These are phyloP conservation scores for Erodium maritimum DNA, from an alignment of 345 rosid genomes.

Conservation along the genomic window DNA sequence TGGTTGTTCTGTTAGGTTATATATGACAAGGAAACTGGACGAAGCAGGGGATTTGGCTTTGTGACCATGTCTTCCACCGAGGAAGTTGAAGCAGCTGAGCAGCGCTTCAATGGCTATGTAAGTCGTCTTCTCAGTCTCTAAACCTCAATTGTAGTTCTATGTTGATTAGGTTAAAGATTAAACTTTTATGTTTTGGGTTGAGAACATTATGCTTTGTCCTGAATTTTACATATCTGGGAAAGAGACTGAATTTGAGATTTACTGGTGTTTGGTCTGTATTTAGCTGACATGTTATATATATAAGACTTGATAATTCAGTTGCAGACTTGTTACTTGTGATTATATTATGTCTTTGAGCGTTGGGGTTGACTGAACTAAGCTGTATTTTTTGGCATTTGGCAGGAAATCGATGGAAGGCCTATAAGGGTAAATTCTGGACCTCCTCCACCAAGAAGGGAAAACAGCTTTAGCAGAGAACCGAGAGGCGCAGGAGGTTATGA, in stretches of 20 bases:
- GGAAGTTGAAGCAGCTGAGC: slow-evolving; percentile 27
- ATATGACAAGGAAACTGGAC: neutral
- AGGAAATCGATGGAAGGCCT: slow-evolving; percentile 87
- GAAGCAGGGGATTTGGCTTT: slow-evolving; percentile 3
- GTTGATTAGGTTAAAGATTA: no score
- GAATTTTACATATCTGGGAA: no score
- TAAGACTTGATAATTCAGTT: no score
- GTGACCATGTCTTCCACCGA: slow-evolving; percentile 42
- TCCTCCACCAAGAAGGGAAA: slow-evolving; percentile 56
- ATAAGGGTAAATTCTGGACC: slow-evolving; percentile 87
- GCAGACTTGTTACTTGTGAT: no score
- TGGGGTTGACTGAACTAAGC: no score
- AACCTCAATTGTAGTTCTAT: no score
- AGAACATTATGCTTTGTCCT: no score
- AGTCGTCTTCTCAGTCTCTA: slow-evolving; percentile 1
- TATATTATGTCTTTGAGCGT: no score
- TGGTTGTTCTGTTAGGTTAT: neutral
- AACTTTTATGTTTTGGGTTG: no score
- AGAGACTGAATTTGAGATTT: no score
- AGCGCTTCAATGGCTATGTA: neutral
- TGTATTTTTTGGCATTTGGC: slow-evolving; percentile 12
- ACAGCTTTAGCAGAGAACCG: slow-evolving; percentile 14
- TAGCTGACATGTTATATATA: slow-evolving; percentile 7
- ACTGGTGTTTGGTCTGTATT: no score
- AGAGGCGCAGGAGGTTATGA: no score